Evolutionary conservation across 306 rosid species (phyloP).

Genomic region (barrel medic (Medicago truncatula)): MtrunA17r5.0-ANR NC_053042.1:48519501-48520000

Average conservation of each 20-base stretch:
- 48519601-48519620: slow-evolving; percentile 23
- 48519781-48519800: slow-evolving; percentile 28
- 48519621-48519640: slow-evolving; percentile 20
- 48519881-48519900: slow-evolving; percentile 16
- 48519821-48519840: slow-evolving; percentile 20
- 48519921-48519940: too few relatives aligned
- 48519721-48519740: slow-evolving; percentile 10
- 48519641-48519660: slow-evolving; percentile 13
- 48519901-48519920: slow-evolving; percentile 37
- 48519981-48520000: too few relatives aligned
- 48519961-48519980: too few relatives aligned
- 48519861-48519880: slow-evolving; percentile 28
- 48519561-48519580: slow-evolving; percentile 19
- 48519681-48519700: slow-evolving; percentile 3
- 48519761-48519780: slow-evolving; percentile 17
- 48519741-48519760: slow-evolving; percentile 25
- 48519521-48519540: too few relatives aligned
- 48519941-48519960: too few relatives aligned
- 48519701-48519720: not conserved
- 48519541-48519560: slow-evolving; percentile 24
- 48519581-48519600: slow-evolving; percentile 19
- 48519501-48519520: too few relatives aligned
- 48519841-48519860: slow-evolving; percentile 15
- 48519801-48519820: slow-evolving; percentile 9
- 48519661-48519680: slow-evolving; percentile 12